Base-by-base conservation (phyloP, 2,329 filamentous ascomycete genomes). In the Fusarium sp. region DNA sequence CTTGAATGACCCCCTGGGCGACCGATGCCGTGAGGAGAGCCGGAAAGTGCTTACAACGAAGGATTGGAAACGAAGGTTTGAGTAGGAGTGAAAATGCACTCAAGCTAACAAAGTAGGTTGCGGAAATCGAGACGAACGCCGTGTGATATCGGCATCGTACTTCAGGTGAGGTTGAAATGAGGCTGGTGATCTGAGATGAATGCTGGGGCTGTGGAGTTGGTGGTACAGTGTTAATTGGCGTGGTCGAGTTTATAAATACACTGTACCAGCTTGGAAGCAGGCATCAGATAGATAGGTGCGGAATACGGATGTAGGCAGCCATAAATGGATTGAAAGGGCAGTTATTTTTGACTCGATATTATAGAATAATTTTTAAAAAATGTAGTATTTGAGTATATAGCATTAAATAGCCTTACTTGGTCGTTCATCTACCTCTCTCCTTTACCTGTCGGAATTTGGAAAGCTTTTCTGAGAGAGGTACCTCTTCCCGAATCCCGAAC, bases 151-250 rank as follows among this genome's bases (percentile, higher is more conserved):
- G 35, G 40, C 36, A 53, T 64, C 59, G 51, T 27, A 57, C 33
- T 65, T 64, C n/a, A 61, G 36, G 31, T 75, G 74, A 70, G 49
- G 74, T 77, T 72, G 64, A 66, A 51, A 49, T 66, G 64, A 72
- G 53, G 58, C 64, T 73, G 66, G 62, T 75, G 72, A 76, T 73
- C 64, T 60, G 63, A 69, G 62, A 61, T 69, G 57, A 60, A 75
- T 71, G 69, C 67, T 75, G 76, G 74, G 76, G 76, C 74, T 66
- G 76, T 75, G 64, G 73, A 71, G 59, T 70, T 66, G 24, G 16
- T 12, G 12, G 33, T 22, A 74, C 64, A 66, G 67, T 72, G 56
- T 24, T 6, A 12, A 11, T 11, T 11, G 7, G 9, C 5, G 6
- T 14, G 2, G 2, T 6, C 9, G 3, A 5, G 11, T 8, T 2